These are phyloP conservation scores for Zymoseptoria pseudotritici DNA, from an alignment of 2,329 filamentous ascomycete species.

Conservation along the genomic window DNA sequence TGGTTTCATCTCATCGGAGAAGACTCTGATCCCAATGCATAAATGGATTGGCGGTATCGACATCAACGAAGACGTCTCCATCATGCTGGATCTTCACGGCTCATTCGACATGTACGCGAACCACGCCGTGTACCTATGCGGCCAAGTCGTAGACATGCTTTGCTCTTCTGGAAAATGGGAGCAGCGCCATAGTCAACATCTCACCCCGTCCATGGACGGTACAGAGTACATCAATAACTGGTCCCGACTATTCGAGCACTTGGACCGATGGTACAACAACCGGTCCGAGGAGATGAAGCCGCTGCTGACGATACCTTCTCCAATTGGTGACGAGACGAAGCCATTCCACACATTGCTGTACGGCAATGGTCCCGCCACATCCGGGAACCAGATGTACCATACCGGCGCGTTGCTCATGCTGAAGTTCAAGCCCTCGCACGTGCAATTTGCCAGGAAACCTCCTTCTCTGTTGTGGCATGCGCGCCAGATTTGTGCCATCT, in stretches of 20 bases:
- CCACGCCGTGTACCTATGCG: slow-evolving; percentile 51
- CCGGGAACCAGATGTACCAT: slow-evolving; percentile 50
- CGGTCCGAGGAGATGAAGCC: slow-evolving; percentile 29
- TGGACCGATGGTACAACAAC: slow-evolving; percentile 28
- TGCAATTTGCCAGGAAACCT: slow-evolving; percentile 24
- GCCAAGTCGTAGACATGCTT: slow-evolving; percentile 35
- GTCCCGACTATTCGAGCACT: slow-evolving; percentile 27
- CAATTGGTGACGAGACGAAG: slow-evolving; percentile 9
- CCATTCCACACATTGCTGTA: slow-evolving; percentile 40
- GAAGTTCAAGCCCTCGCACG: slow-evolving; percentile 39
- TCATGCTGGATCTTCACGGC: slow-evolving; percentile 27
- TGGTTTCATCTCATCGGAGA: slow-evolving; percentile 47
- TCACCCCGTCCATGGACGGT: slow-evolving; percentile 17
- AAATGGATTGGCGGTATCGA: slow-evolving; percentile 42
- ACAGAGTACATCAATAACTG: slow-evolving; percentile 27
- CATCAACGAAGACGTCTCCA: slow-evolving; percentile 31
- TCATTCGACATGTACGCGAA: slow-evolving; percentile 52
- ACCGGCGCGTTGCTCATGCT: slow-evolving; percentile 48
- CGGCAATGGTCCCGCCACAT: slow-evolving; percentile 37
- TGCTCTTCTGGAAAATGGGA: slow-evolving; percentile 26
- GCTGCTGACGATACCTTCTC: slow-evolving; percentile 27
- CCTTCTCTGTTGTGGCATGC: slow-evolving; percentile 43
- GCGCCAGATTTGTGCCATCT: slow-evolving; percentile 41
- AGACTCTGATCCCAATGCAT: slow-evolving; percentile 42
- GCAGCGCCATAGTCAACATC: slow-evolving; percentile 15